Percentiles rank a stretch among this genome's conserved stretches.
Evolutionary conservation across 1,284 basidiomycete species (phyloP).

Genomic region (Heterobasidion occidentale): DNA sequence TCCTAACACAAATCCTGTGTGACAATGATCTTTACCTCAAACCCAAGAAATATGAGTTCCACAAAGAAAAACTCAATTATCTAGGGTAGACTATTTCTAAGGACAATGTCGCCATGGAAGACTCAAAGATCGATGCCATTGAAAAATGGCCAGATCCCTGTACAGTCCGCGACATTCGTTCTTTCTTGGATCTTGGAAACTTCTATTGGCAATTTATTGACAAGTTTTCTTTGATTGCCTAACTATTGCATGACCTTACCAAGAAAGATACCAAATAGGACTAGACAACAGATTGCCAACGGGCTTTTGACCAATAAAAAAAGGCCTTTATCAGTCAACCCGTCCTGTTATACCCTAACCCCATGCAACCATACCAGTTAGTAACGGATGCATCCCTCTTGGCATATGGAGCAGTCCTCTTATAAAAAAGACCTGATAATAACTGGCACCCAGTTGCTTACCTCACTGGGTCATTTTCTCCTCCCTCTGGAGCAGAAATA

Average conservation of each 20-base stretch:
- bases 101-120: constrained; percentile 25
- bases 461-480: no score
- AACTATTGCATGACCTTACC: constrained; percentile 18
- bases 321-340: no score
- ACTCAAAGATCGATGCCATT: constrained; percentile 24
- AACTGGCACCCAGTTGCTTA: no score
- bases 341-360: no score
- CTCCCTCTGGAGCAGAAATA: no score
- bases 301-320: no score
- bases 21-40: constrained; percentile 12
- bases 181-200: constrained; percentile 32
- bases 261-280: constrained; percentile 3
- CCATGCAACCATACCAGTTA: no score
- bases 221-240: constrained; percentile 22
- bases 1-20: no score
- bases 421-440: no score
- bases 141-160: constrained; percentile 23
- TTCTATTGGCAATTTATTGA: constrained; percentile 33
- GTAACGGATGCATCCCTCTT: no score
- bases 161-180: constrained; percentile 16
- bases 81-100: constrained; percentile 27
- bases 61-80: constrained; percentile 22
- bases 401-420: no score
- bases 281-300: no score
- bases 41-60: constrained; percentile 31